A percentile compares a stretch with the other conserved stretches of the same genome.
These are phyloP conservation scores for Prunus dulcis DNA, from an alignment of 306 rosid species.

Conservation along the genomic window DNA sequence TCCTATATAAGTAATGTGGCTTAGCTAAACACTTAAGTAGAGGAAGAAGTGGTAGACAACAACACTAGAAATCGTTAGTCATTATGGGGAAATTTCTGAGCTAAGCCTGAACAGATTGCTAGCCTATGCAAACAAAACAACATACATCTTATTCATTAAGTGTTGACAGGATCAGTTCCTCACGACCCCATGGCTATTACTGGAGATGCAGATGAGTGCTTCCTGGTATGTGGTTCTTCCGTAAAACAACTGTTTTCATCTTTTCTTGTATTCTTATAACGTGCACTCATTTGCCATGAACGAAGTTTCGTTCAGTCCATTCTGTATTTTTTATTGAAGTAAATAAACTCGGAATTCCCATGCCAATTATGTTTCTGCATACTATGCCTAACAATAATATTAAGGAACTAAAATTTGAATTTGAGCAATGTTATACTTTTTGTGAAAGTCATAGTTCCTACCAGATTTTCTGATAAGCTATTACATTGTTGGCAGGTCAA, in stretches of 20 bases:
- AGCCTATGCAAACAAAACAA: neutral
- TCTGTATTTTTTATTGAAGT: neutral
- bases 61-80: neutral
- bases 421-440: neutral
- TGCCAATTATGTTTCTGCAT: neutral
- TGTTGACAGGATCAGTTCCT: slow-evolving; percentile 41
- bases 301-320: neutral
- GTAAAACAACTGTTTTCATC: neutral
- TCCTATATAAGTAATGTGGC: slow-evolving; percentile 12
- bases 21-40: slow-evolving; percentile 4
- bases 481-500: slow-evolving; percentile 45
- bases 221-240: slow-evolving; percentile 44
- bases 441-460: neutral
- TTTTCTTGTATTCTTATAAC: neutral
- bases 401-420: neutral
- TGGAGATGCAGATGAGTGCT: slow-evolving; percentile 49
- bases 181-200: slow-evolving; percentile 29
- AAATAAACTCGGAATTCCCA: neutral
- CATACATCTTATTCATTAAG: slow-evolving; percentile 23
- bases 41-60: neutral
- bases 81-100: too few species aligned
- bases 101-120: neutral
- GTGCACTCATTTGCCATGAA: neutral
- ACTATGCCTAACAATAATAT: neutral
- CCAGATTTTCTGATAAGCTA: slow-evolving; percentile 26